Base-by-base conservation (phyloP, 208 protist genomes). In the Trypanosoma conorhini region DNA sequence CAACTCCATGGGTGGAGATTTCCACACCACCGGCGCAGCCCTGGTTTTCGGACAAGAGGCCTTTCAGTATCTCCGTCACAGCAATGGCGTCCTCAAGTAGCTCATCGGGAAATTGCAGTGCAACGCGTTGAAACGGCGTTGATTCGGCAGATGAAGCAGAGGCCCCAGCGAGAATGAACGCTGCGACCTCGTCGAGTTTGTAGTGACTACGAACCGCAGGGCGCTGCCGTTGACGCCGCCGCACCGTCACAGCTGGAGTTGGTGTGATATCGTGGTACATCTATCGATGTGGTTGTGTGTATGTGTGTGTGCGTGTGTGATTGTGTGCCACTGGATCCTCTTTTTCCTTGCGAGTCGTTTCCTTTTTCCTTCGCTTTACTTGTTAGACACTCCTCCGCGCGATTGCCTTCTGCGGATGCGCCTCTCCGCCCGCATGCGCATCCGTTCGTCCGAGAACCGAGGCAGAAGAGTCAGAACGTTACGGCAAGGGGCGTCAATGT, bases 71-170 rank as follows among this genome's bases (percentile, higher is more conserved):
- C 19, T 80, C 67, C 26, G 87, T 75, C 8, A 98, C 79, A 19
- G 62, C 62, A 3, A 89, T 77, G 38, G 89, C 73, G 62, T 96
- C 92, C 7, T 67, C 67, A 3, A 98, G 77, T 55, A 96, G 55
- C 4, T 91, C 81, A 72, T 98, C 94, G 0, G 94, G 92, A 44
- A 97, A 94, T 80, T 98, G 94, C 62, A 98, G 76, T 0, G 94
- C 92, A 15, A 96, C 80, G 13, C 72, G 74, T 40, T 65, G 50
- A 58, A 87, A 81, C 8, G 78, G 79, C 7, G 2, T 38, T 35
- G 19, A 58, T 22, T 9, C 33, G 2, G 12, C 21, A 54, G 48
- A 77, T 28, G 33, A 81, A 51, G 46, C 74, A 83, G 50, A 75
- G 54, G 60, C 61, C 64, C 46, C 74, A 62, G 28, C 74, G 62